A percentile compares a stretch with the other conserved stretches of the same genome.
Conservation (phyloP, 176 grass and related monocot species). For the Leersia perrieri region DNA sequence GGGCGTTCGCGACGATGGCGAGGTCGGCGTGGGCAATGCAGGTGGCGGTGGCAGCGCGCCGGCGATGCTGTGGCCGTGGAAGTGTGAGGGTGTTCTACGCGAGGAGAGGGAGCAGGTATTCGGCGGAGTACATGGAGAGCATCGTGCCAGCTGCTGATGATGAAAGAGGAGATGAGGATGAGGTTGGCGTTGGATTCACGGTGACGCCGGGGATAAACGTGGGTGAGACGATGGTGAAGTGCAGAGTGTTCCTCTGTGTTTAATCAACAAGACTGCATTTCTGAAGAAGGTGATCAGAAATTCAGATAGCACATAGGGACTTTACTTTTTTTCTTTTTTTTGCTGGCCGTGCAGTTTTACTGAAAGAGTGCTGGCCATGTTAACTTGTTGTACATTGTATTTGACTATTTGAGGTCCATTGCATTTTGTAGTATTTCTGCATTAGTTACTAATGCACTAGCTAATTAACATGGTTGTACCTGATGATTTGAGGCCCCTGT, state of each 20-base stretch:
- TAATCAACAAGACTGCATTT: background rate
- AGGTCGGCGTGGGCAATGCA: constrained; percentile 22
- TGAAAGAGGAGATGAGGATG: background rate
- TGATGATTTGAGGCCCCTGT: no score
- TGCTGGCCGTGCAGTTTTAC: background rate
- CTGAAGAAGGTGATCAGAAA: background rate
- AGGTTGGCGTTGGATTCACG: background rate
- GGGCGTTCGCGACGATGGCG: constrained; percentile 7
- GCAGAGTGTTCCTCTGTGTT: background rate
- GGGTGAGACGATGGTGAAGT: background rate
- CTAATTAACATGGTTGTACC: no score
- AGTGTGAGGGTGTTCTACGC: background rate
- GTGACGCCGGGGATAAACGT: constrained; percentile 10
- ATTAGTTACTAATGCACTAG: no score
- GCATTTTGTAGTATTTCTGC: no score
- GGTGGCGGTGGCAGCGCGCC: background rate
- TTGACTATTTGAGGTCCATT: background rate
- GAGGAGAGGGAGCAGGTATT: background rate
- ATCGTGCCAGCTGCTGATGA: background rate
- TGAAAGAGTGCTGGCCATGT: background rate
- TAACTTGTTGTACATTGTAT: background rate
- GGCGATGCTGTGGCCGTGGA: background rate
- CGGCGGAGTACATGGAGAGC: constrained; percentile 2
- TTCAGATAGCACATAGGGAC: background rate
- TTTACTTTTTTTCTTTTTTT: background rate